Evolutionary conservation across 148 eudicot genomes (phyloP).

Genomic region (Amaranthus hypochondriacus): DNA sequence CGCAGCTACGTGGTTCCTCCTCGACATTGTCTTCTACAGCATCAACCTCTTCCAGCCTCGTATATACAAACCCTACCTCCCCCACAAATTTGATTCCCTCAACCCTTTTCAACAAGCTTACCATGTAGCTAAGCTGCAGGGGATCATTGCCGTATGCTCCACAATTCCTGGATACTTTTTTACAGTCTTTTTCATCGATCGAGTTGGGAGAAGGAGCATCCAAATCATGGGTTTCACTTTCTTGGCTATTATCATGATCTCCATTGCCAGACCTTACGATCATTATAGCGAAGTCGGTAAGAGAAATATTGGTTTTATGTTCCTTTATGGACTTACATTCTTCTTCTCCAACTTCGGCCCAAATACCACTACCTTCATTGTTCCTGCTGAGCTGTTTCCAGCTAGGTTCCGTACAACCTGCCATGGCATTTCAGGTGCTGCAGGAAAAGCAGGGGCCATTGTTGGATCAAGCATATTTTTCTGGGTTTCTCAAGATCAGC

Average conservation of each 20-base stretch:
- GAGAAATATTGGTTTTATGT: constrained; percentile 29
- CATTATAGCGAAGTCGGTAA: constrained; percentile 6
- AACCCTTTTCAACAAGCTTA: constrained; percentile 38
- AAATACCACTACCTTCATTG: constrained; percentile 60
- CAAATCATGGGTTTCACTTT: constrained; percentile 48
- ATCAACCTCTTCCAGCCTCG: constrained; percentile 46
- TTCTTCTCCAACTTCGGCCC: constrained; percentile 72
- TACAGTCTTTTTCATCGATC: constrained; percentile 47
- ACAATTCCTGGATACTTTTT: constrained; percentile 60
- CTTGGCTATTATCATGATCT: constrained; percentile 33
- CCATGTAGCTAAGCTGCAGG: constrained; percentile 37
- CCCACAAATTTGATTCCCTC: background rate
- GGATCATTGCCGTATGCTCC: constrained; percentile 45
- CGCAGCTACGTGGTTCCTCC: constrained; percentile 40
- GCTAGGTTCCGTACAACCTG: constrained; percentile 59
- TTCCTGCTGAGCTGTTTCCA: constrained; percentile 69
- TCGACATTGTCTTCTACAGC: constrained; percentile 57
- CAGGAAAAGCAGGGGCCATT: constrained; percentile 56
- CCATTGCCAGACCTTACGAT: constrained; percentile 38
- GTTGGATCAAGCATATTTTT: constrained; percentile 44
- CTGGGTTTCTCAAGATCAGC: constrained; percentile 32
- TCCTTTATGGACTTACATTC: constrained; percentile 47
- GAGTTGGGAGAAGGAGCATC: constrained; percentile 47
- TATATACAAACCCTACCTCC: constrained; percentile 23
- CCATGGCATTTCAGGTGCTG: constrained; percentile 59